Base-by-base conservation (phyloP, 2,329 filamentous ascomycete genomes). In the Gnomoniopsis smithogilvyi region DNA sequence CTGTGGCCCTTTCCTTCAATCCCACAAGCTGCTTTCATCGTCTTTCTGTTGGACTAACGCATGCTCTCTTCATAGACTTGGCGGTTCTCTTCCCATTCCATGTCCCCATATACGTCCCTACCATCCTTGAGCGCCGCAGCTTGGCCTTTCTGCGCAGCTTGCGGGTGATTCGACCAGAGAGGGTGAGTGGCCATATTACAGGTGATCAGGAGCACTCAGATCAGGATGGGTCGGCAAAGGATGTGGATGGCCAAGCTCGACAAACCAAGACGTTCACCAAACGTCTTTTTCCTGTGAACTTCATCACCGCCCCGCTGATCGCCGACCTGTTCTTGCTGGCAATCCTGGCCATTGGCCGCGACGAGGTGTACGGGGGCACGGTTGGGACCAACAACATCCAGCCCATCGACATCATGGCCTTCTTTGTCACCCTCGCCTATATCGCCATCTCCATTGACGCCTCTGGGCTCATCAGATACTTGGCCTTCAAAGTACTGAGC, bases 361-460 rank as follows among this genome's bases (percentile, higher is more conserved):
- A 80, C 58, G 89, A 91, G 71, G 86, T 91, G 0, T 76, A 81
- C n/a, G 88, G 84, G 65, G 89, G 88, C 2, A 90, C 85, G 0
- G 70, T 89, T 8, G 88, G 88, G 0, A 77, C 85, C 1, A 75
- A 89, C 65, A 77, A 85, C 66, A 91, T 92, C 64, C 77, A 78
- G 2, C 88, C 88, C 0, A 80, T 89, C 64, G 87, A 91, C 61
- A 90, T 91, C 62, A 90, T 91, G 86, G 73, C 79, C 17, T 91
- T 91, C 73, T 91, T 92, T 73, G 76, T 91, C 47, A 89, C 87
- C 0, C 70, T 90, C 47, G 88, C 89, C 2, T 92, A 91, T 65
- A 90, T 91, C 60, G 88, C 89, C 50, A 90, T 92, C 49, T 91
- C 88, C 0, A 89, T 91, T 60, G 89, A 91, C 64, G 88, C 89